Evolutionary conservation across 495 filamentous ascomycete genomes (phyloP), one percentile per base, ranked within the genome.

Genomic region (Trichoderma erinaceum): DNA sequence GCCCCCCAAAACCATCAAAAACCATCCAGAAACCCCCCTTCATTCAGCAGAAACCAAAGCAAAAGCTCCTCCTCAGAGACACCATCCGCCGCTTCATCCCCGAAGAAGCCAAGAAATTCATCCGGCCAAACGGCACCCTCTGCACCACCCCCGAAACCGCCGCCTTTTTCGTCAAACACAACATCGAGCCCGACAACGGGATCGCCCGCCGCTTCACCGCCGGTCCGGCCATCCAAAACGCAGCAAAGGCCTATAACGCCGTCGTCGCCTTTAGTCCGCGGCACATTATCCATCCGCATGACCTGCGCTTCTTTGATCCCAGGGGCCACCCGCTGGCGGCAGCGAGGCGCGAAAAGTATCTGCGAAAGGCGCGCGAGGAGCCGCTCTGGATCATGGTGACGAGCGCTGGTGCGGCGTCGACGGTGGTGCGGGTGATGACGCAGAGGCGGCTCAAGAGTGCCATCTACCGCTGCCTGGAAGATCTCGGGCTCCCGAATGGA

Each of bases 401-500:
- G 0, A 52, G 29, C 58, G 68, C 43, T 64, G 69, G 41, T 35
- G 73, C 32, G 6, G 32, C 67, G 8, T 81, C 63, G 32, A 75
- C 78, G 18, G 82, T 87, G 52, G 83, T 92, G 18, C 81, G 86
- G 50, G 81, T 75, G 5, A 84, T 78, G 80, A 76, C 78, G 10
- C 74, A 72, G 35, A 81, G 83, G 71, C 81, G 83, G 75, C 50
- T 87, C 12, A 75, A 79, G 41, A 71, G 76, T 23, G 88, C 88
- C 0, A 79, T 93, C 46, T 70, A 69, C 64, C 78, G 85, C 63
- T 84, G 83, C 21, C 76, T 93, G 70, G 80, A 75, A 68, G 80
- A 74, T 41, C 79, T 75, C 64, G 88, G 88, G 1, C 88, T 83
- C 70, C 65, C 70, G n/a, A 69, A 82, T 27, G 89, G 89, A 23